Base-by-base conservation (phyloP, 805 yeast species). In the Pichia exigua region DNA sequence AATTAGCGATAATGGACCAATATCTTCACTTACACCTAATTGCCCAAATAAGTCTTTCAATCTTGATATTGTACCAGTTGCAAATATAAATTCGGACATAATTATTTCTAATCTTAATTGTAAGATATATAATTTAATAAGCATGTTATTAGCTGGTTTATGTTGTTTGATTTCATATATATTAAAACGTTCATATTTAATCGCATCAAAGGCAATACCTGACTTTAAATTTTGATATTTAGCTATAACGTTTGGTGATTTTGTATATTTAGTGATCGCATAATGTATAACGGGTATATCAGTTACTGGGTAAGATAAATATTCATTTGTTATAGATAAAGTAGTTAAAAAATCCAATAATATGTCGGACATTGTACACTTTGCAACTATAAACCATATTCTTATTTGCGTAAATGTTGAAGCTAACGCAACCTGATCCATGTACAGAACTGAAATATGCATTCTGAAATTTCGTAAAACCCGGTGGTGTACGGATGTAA, bases 91-190 rank as follows among this genome's bases (percentile, higher is more conserved):
- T 38, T 55, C 58, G 4, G 32, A n/a, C 35, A 55, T 32, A 6
- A 46, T 47, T 4, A 55, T n/a, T 41, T 55, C 58, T 3, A 55
- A 20, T 42, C 53, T 48, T 12, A 53, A 43, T 45, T 52, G 54
- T 50, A 55, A 41, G 6, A 51, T 42, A n/a, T 53, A 39, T 11
- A 55, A 20, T 20, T 50, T 28, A 18, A 51, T 45, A 24, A 35
- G 39, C 6, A n/a, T n/a, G 11, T n/a, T 5, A 35, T 35, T n/a
- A 17, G 17, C 39, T 4, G 39, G 39, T n/a, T 35, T 35, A 17
- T 35, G 17, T 35, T 35, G 39, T n/a, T 35, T 30, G 4, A 18
- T 43, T 43, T 26, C 10, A 10, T 24, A 9, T 1, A 28, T 43
- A 12, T 20, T 27, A n/a, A 35, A 35, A 17, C 39, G 20, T 35